These are phyloP conservation scores for Termitomyces sp. DNA, from an alignment of 768 basidiomycete species.

Conservation along the genomic window DNA sequence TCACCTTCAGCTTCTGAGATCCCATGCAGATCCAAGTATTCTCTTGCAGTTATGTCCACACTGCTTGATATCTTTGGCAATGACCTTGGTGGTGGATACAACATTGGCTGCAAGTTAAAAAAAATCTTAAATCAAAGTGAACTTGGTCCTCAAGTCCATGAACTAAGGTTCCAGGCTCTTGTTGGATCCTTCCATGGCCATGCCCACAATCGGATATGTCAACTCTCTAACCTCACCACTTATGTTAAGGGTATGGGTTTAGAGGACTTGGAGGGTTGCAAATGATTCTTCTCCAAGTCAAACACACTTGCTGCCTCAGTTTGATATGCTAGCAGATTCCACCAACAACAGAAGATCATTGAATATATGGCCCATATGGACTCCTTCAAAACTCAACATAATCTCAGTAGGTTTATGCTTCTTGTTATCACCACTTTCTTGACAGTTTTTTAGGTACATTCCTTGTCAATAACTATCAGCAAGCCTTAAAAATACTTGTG, in stretches of 20 bases:
- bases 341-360: not conserved
- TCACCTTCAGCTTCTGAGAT: not conserved
- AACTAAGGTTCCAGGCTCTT: constrained; percentile 5
- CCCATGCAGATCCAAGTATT: constrained; percentile 17
- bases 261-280: constrained; percentile 27
- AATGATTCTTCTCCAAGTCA: constrained; percentile 23
- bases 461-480: constrained; percentile 5
- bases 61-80: constrained; percentile 15
- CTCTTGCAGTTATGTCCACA: constrained; percentile 14
- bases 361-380: constrained; percentile 3
- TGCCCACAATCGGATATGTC: too few relatives aligned
- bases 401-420: not conserved
- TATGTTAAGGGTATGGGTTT: constrained; percentile 25
- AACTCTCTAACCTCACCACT: constrained; percentile 16
- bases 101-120: constrained; percentile 21
- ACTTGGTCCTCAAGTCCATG: constrained; percentile 9
- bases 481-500: not conserved
- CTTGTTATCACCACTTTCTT: not conserved
- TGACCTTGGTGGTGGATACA: constrained; percentile 14
- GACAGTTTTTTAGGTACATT: not conserved
- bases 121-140: constrained; percentile 16
- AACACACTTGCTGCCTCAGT: constrained; percentile 21
- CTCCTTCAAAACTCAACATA: not conserved
- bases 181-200: too few relatives aligned
- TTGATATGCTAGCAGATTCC: not conserved